These are phyloP conservation scores for Sapria himalayana DNA, from an alignment of 345 rosid genomes.

Conservation along the genomic window DNA sequence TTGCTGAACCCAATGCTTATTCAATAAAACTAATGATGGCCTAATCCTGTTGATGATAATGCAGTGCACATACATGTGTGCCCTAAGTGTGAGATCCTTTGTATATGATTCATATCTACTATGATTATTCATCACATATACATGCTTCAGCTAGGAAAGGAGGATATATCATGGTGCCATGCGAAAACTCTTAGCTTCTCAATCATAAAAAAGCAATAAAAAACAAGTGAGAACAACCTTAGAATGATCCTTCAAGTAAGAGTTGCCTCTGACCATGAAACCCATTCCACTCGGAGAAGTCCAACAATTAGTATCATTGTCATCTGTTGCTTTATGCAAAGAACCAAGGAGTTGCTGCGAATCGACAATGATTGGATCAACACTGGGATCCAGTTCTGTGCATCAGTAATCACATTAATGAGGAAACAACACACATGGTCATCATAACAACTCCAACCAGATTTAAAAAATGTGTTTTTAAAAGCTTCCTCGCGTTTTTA, in stretches of 20 bases:
- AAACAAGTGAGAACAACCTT: conserved; percentile 29
- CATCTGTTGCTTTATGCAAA: conserved; percentile 36
- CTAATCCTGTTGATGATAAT: too few species aligned
- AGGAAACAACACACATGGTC: too few species aligned
- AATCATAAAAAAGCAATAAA: background rate
- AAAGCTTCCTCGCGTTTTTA: too few species aligned
- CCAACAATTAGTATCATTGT: conserved; percentile 75
- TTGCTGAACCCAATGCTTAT: too few species aligned
- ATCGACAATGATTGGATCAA: conserved; percentile 29
- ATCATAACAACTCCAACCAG: too few species aligned
- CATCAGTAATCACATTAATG: conserved; percentile 28
- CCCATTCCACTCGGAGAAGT: conserved; percentile 65
- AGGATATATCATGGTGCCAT: background rate
- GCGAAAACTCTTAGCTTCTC: background rate
- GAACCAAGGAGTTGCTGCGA: conserved; percentile 38
- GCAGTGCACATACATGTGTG: too few species aligned
- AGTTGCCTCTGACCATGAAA: conserved; percentile 87
- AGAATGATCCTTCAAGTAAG: conserved; percentile 58
- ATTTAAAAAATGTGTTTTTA: too few species aligned
- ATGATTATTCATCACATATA: too few species aligned
- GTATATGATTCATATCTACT: too few species aligned
- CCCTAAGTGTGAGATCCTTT: too few species aligned
- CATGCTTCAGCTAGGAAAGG: too few species aligned
- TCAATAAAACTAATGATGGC: too few species aligned
- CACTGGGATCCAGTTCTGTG: conserved; percentile 37